These are phyloP conservation scores for Dendrobium huoshanense DNA, from an alignment of 106 monocot genomes.

Conservation along the genomic window DNA sequence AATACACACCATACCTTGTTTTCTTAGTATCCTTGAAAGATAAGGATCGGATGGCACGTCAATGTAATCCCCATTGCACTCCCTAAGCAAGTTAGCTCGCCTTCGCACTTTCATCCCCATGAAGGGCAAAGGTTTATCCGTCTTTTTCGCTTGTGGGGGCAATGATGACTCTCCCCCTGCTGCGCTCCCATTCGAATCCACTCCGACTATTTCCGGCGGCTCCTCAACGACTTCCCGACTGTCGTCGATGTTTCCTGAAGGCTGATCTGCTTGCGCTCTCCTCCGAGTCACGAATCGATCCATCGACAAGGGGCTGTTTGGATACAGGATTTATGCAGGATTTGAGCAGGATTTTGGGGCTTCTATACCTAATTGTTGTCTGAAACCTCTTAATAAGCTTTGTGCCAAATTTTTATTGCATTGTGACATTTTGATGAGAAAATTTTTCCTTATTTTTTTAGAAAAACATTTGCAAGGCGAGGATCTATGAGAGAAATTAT, in stretches of 20 bases:
- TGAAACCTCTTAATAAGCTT: too few relatives aligned
- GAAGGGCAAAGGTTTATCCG: slow-evolving; percentile 24
- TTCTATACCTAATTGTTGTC: too few relatives aligned
- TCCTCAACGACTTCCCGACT: not conserved
- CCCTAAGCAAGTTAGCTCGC: slow-evolving; percentile 23
- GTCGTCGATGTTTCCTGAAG: not conserved
- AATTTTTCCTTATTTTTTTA: too few relatives aligned
- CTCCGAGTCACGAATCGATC: not conserved
- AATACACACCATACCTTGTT: slow-evolving; percentile 39
- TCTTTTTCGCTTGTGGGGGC: not conserved
- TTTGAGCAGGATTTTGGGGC: too few relatives aligned
- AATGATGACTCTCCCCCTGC: not conserved
- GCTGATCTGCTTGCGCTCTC: not conserved
- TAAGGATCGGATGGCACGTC: slow-evolving; percentile 48
- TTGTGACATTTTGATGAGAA: too few relatives aligned
- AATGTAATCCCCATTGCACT: slow-evolving; percentile 58
- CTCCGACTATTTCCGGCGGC: not conserved
- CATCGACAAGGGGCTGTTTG: not conserved
- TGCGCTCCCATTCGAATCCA: not conserved
- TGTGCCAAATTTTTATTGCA: too few relatives aligned
- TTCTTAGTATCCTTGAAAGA: slow-evolving; percentile 51
- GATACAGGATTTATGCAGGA: too few relatives aligned
- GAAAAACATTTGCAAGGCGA: too few relatives aligned
- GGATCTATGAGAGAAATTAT: too few relatives aligned
- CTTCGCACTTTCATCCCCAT: slow-evolving; percentile 49